A percentile compares a stretch with the other conserved stretches of the same genome.
Conservation (phyloP, 495 filamentous ascomycete species). For the Trichoderma gamsii region DNA sequence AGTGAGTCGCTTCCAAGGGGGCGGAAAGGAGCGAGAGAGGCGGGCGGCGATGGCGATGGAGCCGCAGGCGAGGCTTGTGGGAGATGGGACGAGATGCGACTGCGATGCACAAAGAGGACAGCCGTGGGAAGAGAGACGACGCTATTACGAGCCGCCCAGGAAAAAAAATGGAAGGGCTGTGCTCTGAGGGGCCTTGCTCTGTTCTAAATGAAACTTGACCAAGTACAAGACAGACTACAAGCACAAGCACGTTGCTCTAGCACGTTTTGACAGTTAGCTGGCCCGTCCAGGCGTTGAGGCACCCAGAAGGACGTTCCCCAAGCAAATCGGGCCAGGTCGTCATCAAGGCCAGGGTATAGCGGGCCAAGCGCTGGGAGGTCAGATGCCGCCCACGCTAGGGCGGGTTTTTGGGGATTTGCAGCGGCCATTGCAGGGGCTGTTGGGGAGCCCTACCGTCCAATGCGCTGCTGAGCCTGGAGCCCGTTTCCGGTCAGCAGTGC, state of each 20-base stretch:
- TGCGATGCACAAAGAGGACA: background rate
- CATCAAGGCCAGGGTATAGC: constrained; percentile 7
- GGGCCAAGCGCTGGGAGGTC: constrained; percentile 12
- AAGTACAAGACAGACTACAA: background rate
- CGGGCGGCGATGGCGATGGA: background rate
- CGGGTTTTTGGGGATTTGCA: constrained; percentile 8
- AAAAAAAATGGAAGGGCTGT: background rate
- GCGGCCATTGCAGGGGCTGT: background rate
- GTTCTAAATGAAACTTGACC: background rate
- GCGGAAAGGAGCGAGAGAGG: background rate
- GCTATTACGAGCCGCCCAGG: background rate
- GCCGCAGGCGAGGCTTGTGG: background rate
- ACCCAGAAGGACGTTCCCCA: background rate
- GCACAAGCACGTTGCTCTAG: background rate
- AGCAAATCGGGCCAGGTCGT: constrained; percentile 3
- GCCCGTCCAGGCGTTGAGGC: constrained; percentile 2
- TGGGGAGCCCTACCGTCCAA: constrained; percentile 8
- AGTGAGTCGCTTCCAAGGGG: constrained; percentile 12
- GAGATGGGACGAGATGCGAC: background rate
- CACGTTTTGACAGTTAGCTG: background rate
- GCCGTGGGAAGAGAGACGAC: background rate
- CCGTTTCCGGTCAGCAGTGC: background rate
- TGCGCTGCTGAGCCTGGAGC: constrained; percentile 1
- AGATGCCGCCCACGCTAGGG: constrained; percentile 12
- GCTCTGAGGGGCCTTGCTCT: background rate